These are phyloP conservation scores for Encephalitozoon intestinalis DNA, from an alignment of 371 early-diverging fungal species.

Conservation along the genomic window DNA sequence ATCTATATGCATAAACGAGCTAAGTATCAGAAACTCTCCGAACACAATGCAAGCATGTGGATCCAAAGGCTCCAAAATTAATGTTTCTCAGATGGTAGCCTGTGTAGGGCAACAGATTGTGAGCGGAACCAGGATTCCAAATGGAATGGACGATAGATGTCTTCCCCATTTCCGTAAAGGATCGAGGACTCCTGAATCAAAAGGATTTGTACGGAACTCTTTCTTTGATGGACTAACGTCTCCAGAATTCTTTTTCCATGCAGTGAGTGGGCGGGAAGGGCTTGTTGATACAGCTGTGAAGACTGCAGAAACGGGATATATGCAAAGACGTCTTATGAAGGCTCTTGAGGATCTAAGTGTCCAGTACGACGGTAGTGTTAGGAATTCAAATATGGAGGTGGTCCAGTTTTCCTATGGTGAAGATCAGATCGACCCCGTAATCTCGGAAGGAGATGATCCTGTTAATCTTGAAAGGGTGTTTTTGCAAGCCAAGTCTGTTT, in stretches of 20 bases:
- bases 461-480: constrained; percentile 21
- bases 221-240: constrained; percentile 89
- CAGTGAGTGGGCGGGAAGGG: constrained; percentile 97
- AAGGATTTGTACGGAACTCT: constrained; percentile 91
- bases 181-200: constrained; percentile 75
- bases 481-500: background rate
- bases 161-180: constrained; percentile 87
- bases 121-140: constrained; percentile 82
- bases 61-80: constrained; percentile 89
- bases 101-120: constrained; percentile 99
- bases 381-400: constrained; percentile 37
- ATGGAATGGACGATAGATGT: constrained; percentile 87
- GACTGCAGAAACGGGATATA: constrained; percentile 97
- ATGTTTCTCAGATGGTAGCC: constrained; percentile 98
- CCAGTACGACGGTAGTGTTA: constrained; percentile 57
- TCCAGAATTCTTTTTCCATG: constrained; percentile 95
- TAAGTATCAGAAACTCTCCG: constrained; percentile 85
- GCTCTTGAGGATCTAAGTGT: constrained; percentile 58
- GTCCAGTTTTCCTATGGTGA: constrained; percentile 40
- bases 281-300: constrained; percentile 97
- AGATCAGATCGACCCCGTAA: constrained; percentile 37
- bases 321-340: constrained; percentile 96
- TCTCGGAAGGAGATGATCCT: constrained; percentile 14
- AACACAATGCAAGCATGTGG: constrained; percentile 93
- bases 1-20: constrained; percentile 78